phyloP scores from a whole-genome alignment of 116 monocot species.

The Papilionanthe hybrid region DNA sequence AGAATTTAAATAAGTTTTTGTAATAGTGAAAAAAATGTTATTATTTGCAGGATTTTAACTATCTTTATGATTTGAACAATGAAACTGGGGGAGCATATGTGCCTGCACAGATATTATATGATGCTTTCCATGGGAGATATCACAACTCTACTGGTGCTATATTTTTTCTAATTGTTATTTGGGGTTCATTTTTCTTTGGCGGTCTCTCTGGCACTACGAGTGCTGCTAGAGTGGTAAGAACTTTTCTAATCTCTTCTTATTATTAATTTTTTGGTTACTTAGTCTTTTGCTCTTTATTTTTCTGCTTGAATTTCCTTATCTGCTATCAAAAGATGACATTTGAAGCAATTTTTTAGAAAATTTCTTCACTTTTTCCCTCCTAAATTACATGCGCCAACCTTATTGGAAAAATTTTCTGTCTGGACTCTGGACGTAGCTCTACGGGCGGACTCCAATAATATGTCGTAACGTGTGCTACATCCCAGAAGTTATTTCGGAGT shows the following conservation, averaged over 20 bases:
- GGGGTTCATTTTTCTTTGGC: conserved; percentile 86
- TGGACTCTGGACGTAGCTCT: too few species aligned
- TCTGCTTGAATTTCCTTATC: too few species aligned
- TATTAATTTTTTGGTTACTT: too few species aligned
- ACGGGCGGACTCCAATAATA: too few species aligned
- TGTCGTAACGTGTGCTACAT: too few species aligned
- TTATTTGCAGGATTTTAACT: conserved; percentile 42
- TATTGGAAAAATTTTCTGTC: too few species aligned
- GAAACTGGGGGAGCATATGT: conserved; percentile 67
- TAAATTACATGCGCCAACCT: too few species aligned
- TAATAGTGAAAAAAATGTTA: neutral
- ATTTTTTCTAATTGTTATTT: conserved; percentile 53
- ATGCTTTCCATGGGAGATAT: conserved; percentile 75
- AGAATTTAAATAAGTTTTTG: neutral
- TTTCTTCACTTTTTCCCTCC: too few species aligned
- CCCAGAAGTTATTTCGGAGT: too few species aligned
- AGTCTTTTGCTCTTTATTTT: too few species aligned
- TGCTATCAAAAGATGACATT: too few species aligned
- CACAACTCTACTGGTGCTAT: conserved; percentile 57
- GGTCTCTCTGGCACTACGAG: conserved; percentile 73
- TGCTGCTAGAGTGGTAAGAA: conserved; percentile 69
- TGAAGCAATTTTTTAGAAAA: too few species aligned
- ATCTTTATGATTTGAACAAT: conserved; percentile 48
- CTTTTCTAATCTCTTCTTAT: neutral
- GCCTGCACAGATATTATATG: conserved; percentile 66